A percentile compares a stretch with the other conserved stretches of the same genome.
These are phyloP conservation scores for Abelmoschus esculentus DNA, from an alignment of 345 rosid species.

Conservation along the genomic window DNA sequence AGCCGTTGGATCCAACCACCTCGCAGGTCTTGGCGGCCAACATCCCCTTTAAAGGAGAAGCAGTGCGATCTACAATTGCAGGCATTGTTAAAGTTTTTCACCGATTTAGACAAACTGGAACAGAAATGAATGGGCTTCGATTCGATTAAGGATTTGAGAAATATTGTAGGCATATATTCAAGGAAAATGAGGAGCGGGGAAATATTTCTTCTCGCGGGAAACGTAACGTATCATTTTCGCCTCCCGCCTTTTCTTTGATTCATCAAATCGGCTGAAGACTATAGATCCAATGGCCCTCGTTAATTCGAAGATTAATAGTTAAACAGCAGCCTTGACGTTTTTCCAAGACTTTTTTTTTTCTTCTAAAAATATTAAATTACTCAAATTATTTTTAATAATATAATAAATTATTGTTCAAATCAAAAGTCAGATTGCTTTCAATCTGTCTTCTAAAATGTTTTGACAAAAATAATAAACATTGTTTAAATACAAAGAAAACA, in stretches of 20 bases:
- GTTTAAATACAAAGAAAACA: no score
- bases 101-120: not conserved
- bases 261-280: not conserved
- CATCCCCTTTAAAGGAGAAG: slow-evolving; percentile 35
- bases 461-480: no score
- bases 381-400: no score
- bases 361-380: no score
- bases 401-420: no score
- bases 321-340: no score
- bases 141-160: not conserved
- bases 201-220: slow-evolving; percentile 1
- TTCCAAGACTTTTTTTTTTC: no score
- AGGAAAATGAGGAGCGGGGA: not conserved
- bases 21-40: not conserved
- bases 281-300: not conserved
- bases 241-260: slow-evolving; percentile 3
- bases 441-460: no score
- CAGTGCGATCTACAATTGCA: slow-evolving; percentile 31
- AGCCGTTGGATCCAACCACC: slow-evolving; percentile 22
- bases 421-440: no score
- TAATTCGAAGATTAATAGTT: not conserved
- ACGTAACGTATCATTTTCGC: not conserved
- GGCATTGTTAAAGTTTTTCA: slow-evolving; percentile 35
- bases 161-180: no score
- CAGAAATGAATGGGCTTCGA: not conserved